Evolutionary conservation across 2,329 filamentous ascomycete species (phyloP), one percentile per base, ranked within the genome.

Genomic region (Ophiosphaerella narmari): DNA sequence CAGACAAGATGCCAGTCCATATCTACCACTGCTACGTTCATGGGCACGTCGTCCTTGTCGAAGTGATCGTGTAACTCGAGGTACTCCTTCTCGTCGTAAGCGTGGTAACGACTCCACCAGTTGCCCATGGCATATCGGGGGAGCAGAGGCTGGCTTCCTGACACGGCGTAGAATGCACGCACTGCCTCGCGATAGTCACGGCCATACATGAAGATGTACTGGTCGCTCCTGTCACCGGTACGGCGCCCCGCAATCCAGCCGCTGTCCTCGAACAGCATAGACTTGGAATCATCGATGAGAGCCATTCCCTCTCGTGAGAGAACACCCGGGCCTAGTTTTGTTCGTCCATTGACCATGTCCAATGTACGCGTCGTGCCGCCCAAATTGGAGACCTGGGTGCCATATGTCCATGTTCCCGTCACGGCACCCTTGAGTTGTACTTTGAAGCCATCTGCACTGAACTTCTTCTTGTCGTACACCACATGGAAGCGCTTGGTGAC

Each of bases 51-150:
- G 21, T 81, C 69, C 7, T 70, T 66, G 4, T 72, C 63, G 55
- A 87, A 86, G 42, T 76, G 74, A 46, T 84, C 80, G 75, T 87
- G 81, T 13, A 87, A 73, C 12, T 71, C 67, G 2, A 86, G 52
- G 59, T 86, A 87, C 55, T 84, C 81, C 2, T 79, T 72, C 24
- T 78, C 75, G 0, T 72, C 74, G 60, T 86, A 87, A 2, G 76
- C 77, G 59, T 86, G 80, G 64, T 86, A 87, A 7, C 85, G 75
- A 39, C 80, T 83, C 84, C 84, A 87, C 84, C 85, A 87, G 55
- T 86, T 87, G 0, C 84, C 84, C 33, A 87, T 70, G 0, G 81
- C 76, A 75, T 80, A 86, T 12, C 83, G 74, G 0, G 83, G 83
- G 0, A 86, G 65, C 8, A 78, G 49, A 3, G 83, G 83, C 55